Base-by-base conservation (phyloP, 495 filamentous ascomycete species). In the Penicillium robsamsonii region DNA sequence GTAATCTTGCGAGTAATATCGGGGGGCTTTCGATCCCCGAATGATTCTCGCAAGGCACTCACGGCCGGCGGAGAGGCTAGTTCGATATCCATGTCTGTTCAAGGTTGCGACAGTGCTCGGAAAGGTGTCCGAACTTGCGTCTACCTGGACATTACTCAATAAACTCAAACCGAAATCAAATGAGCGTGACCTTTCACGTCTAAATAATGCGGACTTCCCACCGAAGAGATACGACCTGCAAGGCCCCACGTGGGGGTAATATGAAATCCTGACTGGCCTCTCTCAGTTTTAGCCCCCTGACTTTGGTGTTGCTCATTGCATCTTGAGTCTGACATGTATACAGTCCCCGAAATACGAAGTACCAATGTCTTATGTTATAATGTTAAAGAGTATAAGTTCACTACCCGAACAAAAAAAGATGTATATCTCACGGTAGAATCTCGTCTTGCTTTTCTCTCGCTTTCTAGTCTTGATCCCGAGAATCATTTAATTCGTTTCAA, bases 1-100 rank as follows among this genome's bases (percentile, higher is more conserved):
- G 71, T 75, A 29, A 72, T 74, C 55, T 71, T 74, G 12, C 71
- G 61, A 31, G 64, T 72, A 17, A 74, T 73, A 49, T 74, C 67
- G 1, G 70, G 71, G 9, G 62, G 63, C 40, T 73, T 74, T 6
- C 63, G 49, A 53, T 73, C 70, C 0, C 70, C 70, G 22, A 73
- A 73, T 12, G 69, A 64, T 42, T 73, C 69, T 9, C 70, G 57
- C 46, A 71, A 51, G 17, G 67, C 65, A 50, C 55, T 69, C 9
- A 63, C 62, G 1, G 49, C 59, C 15, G 58, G 60, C 15, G 63
- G 57, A 12, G 65, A 64, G 11, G 60, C 51, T 1, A 68, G 46
- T 10, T 61, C 53, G 8, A 46, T 40, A 7, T 63, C 65, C 53
- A 64, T 61, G 18, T 22, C 18, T 43, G 41, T 5, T 22, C 18